These are phyloP conservation scores for Malus asiatica DNA, from an alignment of 306 rosid genomes.

Conservation along the genomic window DNA sequence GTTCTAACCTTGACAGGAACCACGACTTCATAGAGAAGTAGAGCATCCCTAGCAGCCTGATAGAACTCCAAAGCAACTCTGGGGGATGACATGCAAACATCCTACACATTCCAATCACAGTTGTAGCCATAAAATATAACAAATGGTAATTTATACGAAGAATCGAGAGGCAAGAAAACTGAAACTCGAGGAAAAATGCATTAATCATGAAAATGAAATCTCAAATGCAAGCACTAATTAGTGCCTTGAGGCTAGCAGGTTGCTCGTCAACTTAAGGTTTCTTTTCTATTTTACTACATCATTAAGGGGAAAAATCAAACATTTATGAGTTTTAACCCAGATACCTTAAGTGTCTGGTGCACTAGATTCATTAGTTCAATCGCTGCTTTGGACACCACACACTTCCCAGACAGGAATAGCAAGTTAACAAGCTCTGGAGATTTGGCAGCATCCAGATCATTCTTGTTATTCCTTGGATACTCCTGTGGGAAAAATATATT, in stretches of 20 bases:
- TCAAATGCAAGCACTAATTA: too few species aligned
- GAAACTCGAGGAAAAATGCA: background rate
- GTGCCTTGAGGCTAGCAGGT: too few species aligned
- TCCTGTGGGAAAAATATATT: constrained; percentile 37
- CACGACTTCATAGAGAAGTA: constrained; percentile 91
- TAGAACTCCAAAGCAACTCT: constrained; percentile 91
- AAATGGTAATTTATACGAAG: background rate
- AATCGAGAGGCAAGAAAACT: background rate
- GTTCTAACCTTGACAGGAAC: constrained; percentile 90
- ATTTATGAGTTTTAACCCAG: background rate
- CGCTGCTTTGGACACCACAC: constrained; percentile 82
- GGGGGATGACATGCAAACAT: constrained; percentile 80
- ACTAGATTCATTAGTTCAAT: constrained; percentile 66
- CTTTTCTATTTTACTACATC: background rate
- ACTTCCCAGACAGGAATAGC: constrained; percentile 75
- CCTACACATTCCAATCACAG: constrained; percentile 45
- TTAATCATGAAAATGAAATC: background rate
- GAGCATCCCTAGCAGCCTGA: constrained; percentile 76
- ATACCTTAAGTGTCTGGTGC: constrained; percentile 84
- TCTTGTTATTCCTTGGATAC: constrained; percentile 48
- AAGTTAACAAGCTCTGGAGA: constrained; percentile 56
- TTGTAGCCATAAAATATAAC: background rate
- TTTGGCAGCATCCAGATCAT: constrained; percentile 23
- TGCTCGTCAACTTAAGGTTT: background rate
- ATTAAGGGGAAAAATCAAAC: background rate